Base-by-base conservation (phyloP, 305 asterid species). In the Ajuga reptans region DNA sequence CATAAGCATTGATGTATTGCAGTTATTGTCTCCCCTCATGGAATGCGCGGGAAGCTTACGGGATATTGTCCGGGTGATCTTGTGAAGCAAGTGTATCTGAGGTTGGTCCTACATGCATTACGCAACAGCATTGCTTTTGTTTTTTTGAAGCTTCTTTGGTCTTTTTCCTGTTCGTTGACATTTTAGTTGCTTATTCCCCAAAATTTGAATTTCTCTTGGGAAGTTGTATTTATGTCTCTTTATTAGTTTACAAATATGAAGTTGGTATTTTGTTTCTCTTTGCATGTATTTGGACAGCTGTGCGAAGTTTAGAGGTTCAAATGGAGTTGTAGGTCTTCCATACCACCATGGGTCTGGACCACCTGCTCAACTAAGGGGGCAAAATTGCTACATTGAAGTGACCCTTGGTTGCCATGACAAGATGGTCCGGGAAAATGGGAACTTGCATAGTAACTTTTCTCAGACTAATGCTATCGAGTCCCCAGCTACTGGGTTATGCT, bases 1-100 rank as follows among this genome's bases (percentile, higher is more conserved):
- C 51, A 68, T 65, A 57, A 70, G 67, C 61, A 72, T 9, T 54
- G 12, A 69, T 68, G 18, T 21, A 6, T 73, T 83, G 79, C 86
- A 94, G 99, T 91, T 72, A 77, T 91, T 79, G 95, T 87, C 75
- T 87, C 99, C 42, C 99, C 97, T 73, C 96, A 89, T 75, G 99
- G 99, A 69, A 94, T 94, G 97, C 91, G 85, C 69, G 99, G 99
- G 80, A 89, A 84, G 80, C 97, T 94, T 68, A 85, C 87, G 24
- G 97, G 99, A 73, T 83, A 85, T 72, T 91, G 96, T 76, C 96
- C 99, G 41, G 87, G 87, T 43, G 97, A 94, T 84, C 92, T 94
- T 66, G 99, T 91, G 84, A 94, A 94, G 78, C 96, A 94, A 82
- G 96, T 94, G 27, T 89, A 89, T 80, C 82, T 91, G 83, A 86